Evolutionary conservation across 2,329 filamentous ascomycete species (phyloP), one percentile per base, ranked within the genome.

Genomic region (Ceratocystiopsis brevicomis): DNA sequence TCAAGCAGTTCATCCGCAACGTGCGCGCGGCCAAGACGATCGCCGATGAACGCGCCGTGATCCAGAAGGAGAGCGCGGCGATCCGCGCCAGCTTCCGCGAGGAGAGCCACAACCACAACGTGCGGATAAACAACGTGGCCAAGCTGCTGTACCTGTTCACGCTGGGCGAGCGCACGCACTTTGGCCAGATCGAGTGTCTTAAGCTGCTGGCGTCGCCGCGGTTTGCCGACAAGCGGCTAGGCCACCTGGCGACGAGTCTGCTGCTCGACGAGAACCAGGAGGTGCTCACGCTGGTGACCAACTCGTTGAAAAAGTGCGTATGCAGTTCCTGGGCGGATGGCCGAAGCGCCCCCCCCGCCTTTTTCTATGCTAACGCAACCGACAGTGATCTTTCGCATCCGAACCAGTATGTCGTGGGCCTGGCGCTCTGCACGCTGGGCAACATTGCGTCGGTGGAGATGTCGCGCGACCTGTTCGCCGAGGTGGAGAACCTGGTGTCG

Each of bases 1-100:
- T 98, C 61, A 98, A 98, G 68, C 90, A 96, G 67, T 98, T 98
- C 66, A 98, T 98, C 64, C 87, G 90, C 60, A 96, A 95, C 65
- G 90, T 98, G 59, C 85, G 90, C 60, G 88, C 90, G 48, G 86
- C 90, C 48, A 98, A 98, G 69, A 98, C 90, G 34, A 95, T 98
- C 59, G 92, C 92, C 60, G 90, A 98, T 64, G 90, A 98, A 68
- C 78, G 90, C 58, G 88, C 90, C 42, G 90, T 98, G 45, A 92
- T 98, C 50, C 90, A 96, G 57, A 98, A 98, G 64, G 90, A 98
- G 67, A 98, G 90, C 64, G 90, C 90, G 46, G 84, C 88, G 40
- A 98, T 98, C 58, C 76, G 90, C 63, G 86, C 90, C 53, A 96
- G 88, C 65, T 98, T 98, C 61, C 77, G 90, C 57, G 90, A 98